A percentile compares a stretch with the other conserved stretches of the same genome.
Conservation (phyloP, 179 eudicot species). For the Beta corolliflora region DNA sequence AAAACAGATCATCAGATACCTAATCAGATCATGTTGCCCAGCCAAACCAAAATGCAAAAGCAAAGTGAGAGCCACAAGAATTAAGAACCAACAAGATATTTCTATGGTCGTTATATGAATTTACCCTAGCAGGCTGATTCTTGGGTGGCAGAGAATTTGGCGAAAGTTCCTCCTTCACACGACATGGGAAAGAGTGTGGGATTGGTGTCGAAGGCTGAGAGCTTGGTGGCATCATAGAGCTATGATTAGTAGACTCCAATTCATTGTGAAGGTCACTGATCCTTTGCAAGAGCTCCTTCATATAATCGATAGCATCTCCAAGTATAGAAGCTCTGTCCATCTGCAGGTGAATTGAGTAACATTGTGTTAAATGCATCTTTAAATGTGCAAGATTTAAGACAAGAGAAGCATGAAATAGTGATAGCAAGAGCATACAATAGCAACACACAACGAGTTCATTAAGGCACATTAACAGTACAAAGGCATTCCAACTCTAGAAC, state of each 20-base stretch:
- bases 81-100: neutral
- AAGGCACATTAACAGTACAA: too few relatives aligned
- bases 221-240: constrained; percentile 54
- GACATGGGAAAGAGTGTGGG: constrained; percentile 51
- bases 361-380: too few relatives aligned
- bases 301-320: constrained; percentile 93
- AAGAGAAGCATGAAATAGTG: too few relatives aligned
- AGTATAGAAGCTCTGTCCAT: constrained; percentile 98
- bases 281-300: constrained; percentile 83
- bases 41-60: neutral
- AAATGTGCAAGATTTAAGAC: too few relatives aligned
- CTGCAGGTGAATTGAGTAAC: constrained; percentile 33
- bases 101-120: neutral
- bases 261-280: constrained; percentile 88
- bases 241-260: constrained; percentile 62
- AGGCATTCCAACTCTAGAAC: too few relatives aligned
- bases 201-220: constrained; percentile 74
- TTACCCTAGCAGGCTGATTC: constrained; percentile 80
- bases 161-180: constrained; percentile 77
- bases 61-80: neutral
- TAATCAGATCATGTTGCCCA: neutral
- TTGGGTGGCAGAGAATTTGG: constrained; percentile 68
- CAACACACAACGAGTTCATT: too few relatives aligned
- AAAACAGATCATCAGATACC: too few relatives aligned
- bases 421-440: too few relatives aligned